phyloP scores from a whole-genome alignment of 257 asterid genomes.

The Knoxia roxburghii region DNA sequence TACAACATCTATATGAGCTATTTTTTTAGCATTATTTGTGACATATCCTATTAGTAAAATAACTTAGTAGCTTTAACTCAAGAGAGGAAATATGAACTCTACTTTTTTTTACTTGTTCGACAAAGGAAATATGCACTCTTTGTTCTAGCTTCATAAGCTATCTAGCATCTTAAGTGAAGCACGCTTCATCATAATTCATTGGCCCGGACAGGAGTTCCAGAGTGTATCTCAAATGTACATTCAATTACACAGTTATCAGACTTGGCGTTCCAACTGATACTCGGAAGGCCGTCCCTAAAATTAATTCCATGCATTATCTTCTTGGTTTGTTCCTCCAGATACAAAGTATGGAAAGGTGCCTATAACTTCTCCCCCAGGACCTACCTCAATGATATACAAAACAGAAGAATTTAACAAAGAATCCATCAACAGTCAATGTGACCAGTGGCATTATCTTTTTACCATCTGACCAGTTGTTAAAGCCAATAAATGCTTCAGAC shows the following conservation, averaged over 20 bases:
- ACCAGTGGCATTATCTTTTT: background rate
- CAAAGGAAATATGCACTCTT: background rate
- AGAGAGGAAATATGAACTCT: too few species aligned
- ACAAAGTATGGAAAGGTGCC: too few species aligned
- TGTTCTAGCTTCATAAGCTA: background rate
- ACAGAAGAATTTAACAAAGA: background rate
- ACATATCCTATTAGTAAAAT: background rate
- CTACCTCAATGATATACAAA: background rate
- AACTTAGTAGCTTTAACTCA: background rate
- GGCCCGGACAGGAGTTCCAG: too few species aligned
- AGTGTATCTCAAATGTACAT: background rate
- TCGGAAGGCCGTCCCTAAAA: background rate
- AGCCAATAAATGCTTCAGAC: slow-evolving; percentile 7
- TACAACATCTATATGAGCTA: background rate
- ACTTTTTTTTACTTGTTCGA: too few species aligned
- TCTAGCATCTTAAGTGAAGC: too few species aligned
- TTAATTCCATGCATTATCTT: background rate
- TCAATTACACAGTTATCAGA: background rate
- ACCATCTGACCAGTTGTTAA: background rate
- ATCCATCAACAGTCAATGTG: slow-evolving; percentile 9
- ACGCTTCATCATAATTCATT: too few species aligned
- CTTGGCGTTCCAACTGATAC: background rate
- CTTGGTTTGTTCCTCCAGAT: background rate
- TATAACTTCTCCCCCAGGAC: too few species aligned
- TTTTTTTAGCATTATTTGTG: background rate